These are phyloP conservation scores for Metahyphopichia silvanorum DNA, from an alignment of 805 yeast genomes.

Conservation along the genomic window DNA sequence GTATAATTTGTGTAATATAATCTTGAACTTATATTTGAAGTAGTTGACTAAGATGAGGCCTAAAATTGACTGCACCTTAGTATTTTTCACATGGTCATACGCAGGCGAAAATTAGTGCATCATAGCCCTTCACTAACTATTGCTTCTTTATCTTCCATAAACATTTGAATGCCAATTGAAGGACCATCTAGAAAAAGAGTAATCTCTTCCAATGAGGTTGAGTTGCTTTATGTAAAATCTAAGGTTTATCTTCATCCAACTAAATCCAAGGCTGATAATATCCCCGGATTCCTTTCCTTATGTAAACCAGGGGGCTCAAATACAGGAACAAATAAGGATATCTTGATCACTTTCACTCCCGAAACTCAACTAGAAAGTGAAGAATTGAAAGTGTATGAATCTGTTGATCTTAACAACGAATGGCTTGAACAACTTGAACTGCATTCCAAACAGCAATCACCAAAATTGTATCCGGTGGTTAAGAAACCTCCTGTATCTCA, in stretches of 20 bases:
- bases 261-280: slow-evolving; percentile 65
- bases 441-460: neutral
- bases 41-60: no score
- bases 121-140: neutral
- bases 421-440: neutral
- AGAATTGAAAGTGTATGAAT: slow-evolving; percentile 45
- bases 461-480: slow-evolving; percentile 25
- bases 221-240: slow-evolving; percentile 53
- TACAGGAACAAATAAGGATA: slow-evolving; percentile 50
- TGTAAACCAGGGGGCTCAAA: slow-evolving; percentile 45
- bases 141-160: neutral
- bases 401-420: slow-evolving; percentile 45
- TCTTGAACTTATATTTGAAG: no score
- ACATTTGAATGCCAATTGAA: slow-evolving; percentile 4
- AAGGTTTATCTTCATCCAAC: slow-evolving; percentile 86
- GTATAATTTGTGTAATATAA: no score
- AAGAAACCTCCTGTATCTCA: slow-evolving; percentile 51
- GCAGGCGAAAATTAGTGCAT: slow-evolving; percentile 1
- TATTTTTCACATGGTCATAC: slow-evolving; percentile 44
- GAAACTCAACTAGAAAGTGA: slow-evolving; percentile 44
- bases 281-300: slow-evolving; percentile 73
- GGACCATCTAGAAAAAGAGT: slow-evolving; percentile 2
- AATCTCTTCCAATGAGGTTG: slow-evolving; percentile 31
- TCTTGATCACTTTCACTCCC: slow-evolving; percentile 68
- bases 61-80: slow-evolving; percentile 94